Conservation (phyloP, 129 eudicot genomes). For the Flaveria sonorensis region DNA sequence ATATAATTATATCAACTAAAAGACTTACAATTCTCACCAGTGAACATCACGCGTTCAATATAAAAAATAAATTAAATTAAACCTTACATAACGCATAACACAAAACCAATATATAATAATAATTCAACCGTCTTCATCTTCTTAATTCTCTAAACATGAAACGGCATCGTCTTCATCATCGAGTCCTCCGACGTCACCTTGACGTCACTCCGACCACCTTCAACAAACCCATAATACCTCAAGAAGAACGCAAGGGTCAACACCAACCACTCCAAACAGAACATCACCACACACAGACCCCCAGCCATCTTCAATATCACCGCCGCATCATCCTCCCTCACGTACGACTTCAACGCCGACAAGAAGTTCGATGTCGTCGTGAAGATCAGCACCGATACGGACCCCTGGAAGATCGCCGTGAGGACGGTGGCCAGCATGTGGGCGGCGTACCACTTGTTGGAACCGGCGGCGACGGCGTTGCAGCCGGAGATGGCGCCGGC, state of each 20-base stretch:
- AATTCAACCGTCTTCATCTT: not conserved
- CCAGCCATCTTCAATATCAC: slow-evolving; percentile 71
- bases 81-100: not conserved
- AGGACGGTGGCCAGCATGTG: slow-evolving; percentile 81
- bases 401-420: slow-evolving; percentile 79
- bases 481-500: slow-evolving; percentile 56
- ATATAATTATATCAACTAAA: too few relatives aligned
- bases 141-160: too few relatives aligned
- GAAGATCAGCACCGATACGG: slow-evolving; percentile 59
- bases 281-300: slow-evolving; percentile 62
- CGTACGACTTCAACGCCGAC: slow-evolving; percentile 62
- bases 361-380: slow-evolving; percentile 55
- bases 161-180: too few relatives aligned
- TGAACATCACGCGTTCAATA: too few relatives aligned
- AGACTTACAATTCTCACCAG: too few relatives aligned
- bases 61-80: too few relatives aligned
- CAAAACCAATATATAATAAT: too few relatives aligned
- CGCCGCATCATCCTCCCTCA: slow-evolving; percentile 68
- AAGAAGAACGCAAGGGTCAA: slow-evolving; percentile 68
- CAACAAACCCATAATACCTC: slow-evolving; percentile 66
- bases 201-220: slow-evolving; percentile 29
- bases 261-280: slow-evolving; percentile 81
- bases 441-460: slow-evolving; percentile 58
- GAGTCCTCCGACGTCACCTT: slow-evolving; percentile 33
- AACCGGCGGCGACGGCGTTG: slow-evolving; percentile 46